phyloP scores from a whole-genome alignment of 2,329 filamentous ascomycete species.

The Neofusicoccum ribis region DNA sequence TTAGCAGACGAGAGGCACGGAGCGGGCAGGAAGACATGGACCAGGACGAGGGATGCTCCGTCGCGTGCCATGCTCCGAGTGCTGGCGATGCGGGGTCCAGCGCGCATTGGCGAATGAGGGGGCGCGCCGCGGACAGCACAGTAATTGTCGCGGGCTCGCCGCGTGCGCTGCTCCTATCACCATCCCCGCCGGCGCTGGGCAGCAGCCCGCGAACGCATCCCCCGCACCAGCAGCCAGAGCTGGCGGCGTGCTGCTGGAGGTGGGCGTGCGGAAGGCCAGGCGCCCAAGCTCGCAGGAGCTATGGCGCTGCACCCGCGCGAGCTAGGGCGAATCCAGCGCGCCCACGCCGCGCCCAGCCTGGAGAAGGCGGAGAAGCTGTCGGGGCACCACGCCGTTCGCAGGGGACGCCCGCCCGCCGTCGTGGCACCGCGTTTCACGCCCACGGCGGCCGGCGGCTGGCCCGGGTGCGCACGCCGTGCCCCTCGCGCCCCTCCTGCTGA shows the following conservation, averaged over 20 bases:
- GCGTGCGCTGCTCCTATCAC: background rate
- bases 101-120: conserved; percentile 12
- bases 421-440: background rate
- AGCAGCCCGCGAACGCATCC: background rate
- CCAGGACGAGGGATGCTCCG: background rate
- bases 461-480: background rate
- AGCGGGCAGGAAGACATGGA: background rate
- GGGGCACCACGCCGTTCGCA: background rate
- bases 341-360: background rate
- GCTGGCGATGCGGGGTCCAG: conserved; percentile 11
- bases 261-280: background rate
- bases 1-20: background rate
- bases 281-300: background rate
- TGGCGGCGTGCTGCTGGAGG: background rate
- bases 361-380: background rate
- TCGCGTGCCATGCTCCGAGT: background rate
- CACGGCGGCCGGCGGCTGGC: background rate
- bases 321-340: background rate
- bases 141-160: background rate
- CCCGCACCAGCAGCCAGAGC: conserved; percentile 3
- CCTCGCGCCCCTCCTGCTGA: background rate
- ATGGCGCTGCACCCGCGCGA: background rate
- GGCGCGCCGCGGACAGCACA: background rate
- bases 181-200: background rate
- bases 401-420: background rate